A percentile compares a stretch with the other conserved stretches of the same genome.
phyloP scores from a whole-genome alignment of 2,329 filamentous ascomycete genomes.

The Zymoseptoria ardabiliae region DNA sequence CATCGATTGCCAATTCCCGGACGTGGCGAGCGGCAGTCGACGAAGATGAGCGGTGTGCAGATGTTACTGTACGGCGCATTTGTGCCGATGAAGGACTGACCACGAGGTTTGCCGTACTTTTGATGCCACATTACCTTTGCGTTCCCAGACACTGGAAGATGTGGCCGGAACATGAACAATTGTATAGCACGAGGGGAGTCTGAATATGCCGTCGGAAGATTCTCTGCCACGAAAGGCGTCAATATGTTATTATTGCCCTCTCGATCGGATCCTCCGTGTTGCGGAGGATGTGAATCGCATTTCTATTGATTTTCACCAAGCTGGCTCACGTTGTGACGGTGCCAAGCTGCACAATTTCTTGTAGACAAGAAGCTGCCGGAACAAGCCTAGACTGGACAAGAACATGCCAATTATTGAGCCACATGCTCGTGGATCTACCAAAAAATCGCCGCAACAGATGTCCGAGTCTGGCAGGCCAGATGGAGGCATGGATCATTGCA shows the following conservation, averaged over 20 bases:
- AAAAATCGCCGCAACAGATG: background rate
- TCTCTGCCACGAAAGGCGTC: background rate
- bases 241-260: too few species aligned
- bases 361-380: background rate
- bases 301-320: background rate
- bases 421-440: background rate
- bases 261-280: too few species aligned
- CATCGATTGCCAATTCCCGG: background rate
- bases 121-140: too few species aligned
- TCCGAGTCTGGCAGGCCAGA: background rate
- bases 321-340: background rate
- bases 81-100: background rate
- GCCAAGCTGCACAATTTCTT: background rate
- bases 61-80: background rate
- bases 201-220: background rate
- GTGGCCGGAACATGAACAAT: background rate
- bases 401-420: background rate
- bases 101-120: background rate
- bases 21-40: background rate
- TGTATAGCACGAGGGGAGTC: background rate
- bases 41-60: background rate
- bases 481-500: background rate
- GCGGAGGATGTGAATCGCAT: background rate
- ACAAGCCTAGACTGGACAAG: background rate
- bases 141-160: background rate